Evolutionary conservation across 2,329 filamentous ascomycete species (phyloP).

Genomic region (Zarea fungicola): DNA sequence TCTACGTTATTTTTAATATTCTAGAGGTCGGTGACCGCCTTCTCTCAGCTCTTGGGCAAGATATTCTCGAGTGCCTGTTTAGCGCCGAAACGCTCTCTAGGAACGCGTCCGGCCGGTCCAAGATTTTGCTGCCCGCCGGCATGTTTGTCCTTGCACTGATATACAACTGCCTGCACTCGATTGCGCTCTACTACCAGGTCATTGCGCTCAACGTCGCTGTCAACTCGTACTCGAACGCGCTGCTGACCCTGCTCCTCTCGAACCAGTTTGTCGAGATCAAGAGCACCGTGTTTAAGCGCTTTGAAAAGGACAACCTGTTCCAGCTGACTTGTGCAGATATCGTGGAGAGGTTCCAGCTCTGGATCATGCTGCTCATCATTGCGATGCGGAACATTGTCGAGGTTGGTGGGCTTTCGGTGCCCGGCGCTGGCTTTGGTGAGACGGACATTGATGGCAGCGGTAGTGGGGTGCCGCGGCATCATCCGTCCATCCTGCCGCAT

Average conservation of each 20-base stretch:
- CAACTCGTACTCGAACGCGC: slow-evolving; percentile 95
- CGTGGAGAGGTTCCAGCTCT: slow-evolving; percentile 94
- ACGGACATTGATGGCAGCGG: slow-evolving; percentile 43
- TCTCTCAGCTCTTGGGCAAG: slow-evolving; percentile 86
- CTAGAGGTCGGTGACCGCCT: slow-evolving; percentile 89
- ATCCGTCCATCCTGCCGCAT: slow-evolving; percentile 73
- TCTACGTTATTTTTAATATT: slow-evolving; percentile 98
- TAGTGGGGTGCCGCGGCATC: slow-evolving; percentile 54
- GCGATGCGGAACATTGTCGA: slow-evolving; percentile 95
- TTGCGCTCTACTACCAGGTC: slow-evolving; percentile 91
- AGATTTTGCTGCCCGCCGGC: slow-evolving; percentile 79
- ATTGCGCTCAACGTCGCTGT: slow-evolving; percentile 97
- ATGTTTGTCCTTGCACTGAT: slow-evolving; percentile 83
- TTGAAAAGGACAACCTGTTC: slow-evolving; percentile 96
- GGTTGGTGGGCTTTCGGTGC: slow-evolving; percentile 73
- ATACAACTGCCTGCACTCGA: slow-evolving; percentile 85
- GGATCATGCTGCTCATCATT: slow-evolving; percentile 96
- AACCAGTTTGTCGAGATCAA: slow-evolving; percentile 99
- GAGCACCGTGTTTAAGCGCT: slow-evolving; percentile 95
- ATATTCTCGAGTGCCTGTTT: slow-evolving; percentile 93
- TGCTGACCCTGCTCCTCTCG: slow-evolving; percentile 85
- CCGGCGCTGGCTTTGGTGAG: slow-evolving; percentile 45
- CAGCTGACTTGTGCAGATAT: slow-evolving; percentile 95
- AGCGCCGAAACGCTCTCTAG: slow-evolving; percentile 88
- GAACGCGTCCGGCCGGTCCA: slow-evolving; percentile 82